phyloP scores from a whole-genome alignment of 2,329 filamentous ascomycete species.

The Pseudovirgaria hyperparasitica region DNA sequence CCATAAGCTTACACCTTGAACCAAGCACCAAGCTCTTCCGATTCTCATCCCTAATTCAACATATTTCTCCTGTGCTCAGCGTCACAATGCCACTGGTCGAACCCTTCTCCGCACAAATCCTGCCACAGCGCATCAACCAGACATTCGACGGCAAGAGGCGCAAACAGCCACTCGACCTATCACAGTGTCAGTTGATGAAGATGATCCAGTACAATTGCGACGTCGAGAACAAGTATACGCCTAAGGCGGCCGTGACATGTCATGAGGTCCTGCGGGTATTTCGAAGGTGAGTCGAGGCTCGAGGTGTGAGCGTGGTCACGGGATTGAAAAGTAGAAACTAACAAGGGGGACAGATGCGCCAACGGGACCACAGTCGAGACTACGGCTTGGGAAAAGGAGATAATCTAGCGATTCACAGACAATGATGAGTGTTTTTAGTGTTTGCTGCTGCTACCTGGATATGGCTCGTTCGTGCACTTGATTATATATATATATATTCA shows the following conservation, averaged over 20 bases:
- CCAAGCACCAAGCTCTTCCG: constrained; percentile 9
- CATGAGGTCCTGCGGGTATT: constrained; percentile 46
- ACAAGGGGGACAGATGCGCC: constrained; percentile 32
- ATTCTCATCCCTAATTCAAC: constrained; percentile 9
- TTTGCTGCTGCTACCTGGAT: no score
- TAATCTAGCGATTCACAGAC: no score
- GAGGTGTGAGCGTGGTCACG: neutral
- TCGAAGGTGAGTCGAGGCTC: constrained; percentile 36
- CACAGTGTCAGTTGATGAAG: constrained; percentile 44
- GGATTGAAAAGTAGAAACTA: no score
- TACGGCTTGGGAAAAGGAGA: constrained; percentile 43
- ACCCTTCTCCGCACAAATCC: constrained; percentile 38
- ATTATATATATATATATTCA: constrained; percentile 7
- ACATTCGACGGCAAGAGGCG: constrained; percentile 38
- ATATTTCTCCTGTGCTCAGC: constrained; percentile 2
- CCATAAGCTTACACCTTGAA: constrained; percentile 3
- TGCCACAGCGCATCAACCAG: constrained; percentile 39
- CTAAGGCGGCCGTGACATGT: constrained; percentile 35
- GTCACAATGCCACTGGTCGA: constrained; percentile 32
- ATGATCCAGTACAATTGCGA: constrained; percentile 52
- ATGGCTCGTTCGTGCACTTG: no score
- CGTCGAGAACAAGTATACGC: constrained; percentile 28
- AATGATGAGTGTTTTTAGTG: no score
- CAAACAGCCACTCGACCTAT: constrained; percentile 40
- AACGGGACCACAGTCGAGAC: constrained; percentile 48